Evolutionary conservation across 2,329 filamentous ascomycete species (phyloP), one percentile per base, ranked within the genome.

Genomic region (Meredithiella fracta): DNA sequence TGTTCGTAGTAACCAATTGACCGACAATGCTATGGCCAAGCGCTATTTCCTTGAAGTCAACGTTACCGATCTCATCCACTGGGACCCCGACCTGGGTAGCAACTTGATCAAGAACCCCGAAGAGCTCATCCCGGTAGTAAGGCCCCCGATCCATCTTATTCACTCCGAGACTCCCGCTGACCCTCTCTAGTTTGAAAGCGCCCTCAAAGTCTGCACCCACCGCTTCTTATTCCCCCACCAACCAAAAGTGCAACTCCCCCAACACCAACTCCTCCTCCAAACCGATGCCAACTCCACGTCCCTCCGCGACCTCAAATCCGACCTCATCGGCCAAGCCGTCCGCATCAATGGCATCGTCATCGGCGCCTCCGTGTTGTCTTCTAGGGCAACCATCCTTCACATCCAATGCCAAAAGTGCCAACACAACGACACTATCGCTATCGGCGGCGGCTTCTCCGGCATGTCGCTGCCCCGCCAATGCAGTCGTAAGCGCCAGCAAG

Each of bases 331-430:
- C 3, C 83, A 89, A 62, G 83, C 98, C n/a, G 91, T 98, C 40
- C 82, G 91, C 57, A 94, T 98, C 57, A 92, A 92, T 0, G 94
- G 92, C 53, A 98, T 98, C 61, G 88, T 98, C 59, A 98, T 98
- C 61, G 91, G 92, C 50, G 92, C 92, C 50, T 96, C 91, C 1
- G 94, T 94, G 17, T 84, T 97, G 68, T 95, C 90, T 1, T 97
- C 91, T 11, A 97, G 98, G 73, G 88, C 92, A 3, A 96, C 89
- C 5, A 75, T 82, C 25, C 75, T 98, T 23, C 79, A 86, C 59
- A 85, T 98, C 53, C 82, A 94, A 68, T 98, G 92, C 72, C 81
- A 89, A 61, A 89, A 82, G 64, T 98, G 92, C 69, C 78, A 83
- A 58, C 78, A 89, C 62, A 75, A 78, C 31, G 76, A 86, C 60